A percentile compares a stretch with the other conserved stretches of the same genome.
phyloP scores from a whole-genome alignment of 208 protist species.

The Trichomonas tenax region DNA sequence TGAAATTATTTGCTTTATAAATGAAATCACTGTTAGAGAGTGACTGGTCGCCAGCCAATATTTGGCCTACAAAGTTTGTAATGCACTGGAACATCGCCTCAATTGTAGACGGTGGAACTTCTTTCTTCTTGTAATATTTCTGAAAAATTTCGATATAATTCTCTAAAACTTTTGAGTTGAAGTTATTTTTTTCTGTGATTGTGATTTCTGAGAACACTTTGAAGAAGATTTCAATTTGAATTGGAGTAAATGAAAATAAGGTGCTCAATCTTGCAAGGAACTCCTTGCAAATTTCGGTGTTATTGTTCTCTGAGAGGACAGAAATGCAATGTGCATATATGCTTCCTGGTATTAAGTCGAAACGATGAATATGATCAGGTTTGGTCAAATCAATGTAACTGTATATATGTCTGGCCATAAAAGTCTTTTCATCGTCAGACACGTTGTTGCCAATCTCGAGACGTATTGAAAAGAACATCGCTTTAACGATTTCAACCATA shows the following conservation, averaged over 20 bases:
- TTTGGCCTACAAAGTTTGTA: not conserved
- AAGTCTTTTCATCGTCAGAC: not conserved
- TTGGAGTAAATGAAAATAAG: not conserved
- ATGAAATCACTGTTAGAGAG: not conserved
- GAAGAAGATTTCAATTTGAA: not conserved
- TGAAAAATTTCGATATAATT: not conserved
- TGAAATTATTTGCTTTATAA: not conserved
- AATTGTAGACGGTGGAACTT: not conserved
- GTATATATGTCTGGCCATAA: not conserved
- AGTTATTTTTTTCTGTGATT: not conserved
- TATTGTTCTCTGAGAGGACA: not conserved
- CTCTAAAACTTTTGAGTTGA: not conserved
- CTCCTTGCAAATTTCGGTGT: not conserved
- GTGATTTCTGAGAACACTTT: not conserved
- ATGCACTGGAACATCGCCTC: not conserved
- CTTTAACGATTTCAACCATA: not conserved
- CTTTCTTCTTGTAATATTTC: not conserved
- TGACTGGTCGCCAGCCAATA: not conserved
- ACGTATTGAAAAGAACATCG: not conserved
- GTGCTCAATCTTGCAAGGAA: not conserved
- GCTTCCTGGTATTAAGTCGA: not conserved
- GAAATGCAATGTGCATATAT: not conserved
- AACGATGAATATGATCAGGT: not conserved
- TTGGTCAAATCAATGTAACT: not conserved
- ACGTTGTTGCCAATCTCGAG: not conserved